Conservation (phyloP, 2,329 filamentous ascomycete species). For the Sclerotinia trifoliorum region DNA sequence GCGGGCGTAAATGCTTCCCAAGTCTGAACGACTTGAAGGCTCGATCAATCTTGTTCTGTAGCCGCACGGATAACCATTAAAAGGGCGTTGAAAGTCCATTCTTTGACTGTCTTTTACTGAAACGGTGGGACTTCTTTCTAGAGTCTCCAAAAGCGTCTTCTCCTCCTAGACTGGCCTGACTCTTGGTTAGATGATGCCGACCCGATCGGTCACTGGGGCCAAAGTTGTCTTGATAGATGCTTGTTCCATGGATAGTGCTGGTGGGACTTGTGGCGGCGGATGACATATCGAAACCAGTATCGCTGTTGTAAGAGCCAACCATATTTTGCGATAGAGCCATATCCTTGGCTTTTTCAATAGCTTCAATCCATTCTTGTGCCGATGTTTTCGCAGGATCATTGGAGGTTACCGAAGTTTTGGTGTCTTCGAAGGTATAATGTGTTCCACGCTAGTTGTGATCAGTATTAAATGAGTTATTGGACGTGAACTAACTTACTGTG, state of each 20-base stretch:
- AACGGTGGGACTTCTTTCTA: slow-evolving; percentile 60
- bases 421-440: slow-evolving; percentile 90
- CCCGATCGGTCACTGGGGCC: slow-evolving; percentile 53
- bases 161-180: slow-evolving; percentile 53
- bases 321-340: slow-evolving; percentile 73
- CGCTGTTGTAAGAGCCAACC: slow-evolving; percentile 62
- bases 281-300: slow-evolving; percentile 67
- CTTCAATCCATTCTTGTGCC: slow-evolving; percentile 90
- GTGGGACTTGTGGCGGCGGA: slow-evolving; percentile 71
- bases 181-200: slow-evolving; percentile 59
- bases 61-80: slow-evolving; percentile 6
- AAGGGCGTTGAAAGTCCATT: slow-evolving; percentile 81
- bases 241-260: slow-evolving; percentile 65
- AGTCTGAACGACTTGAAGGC: background rate
- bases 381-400: slow-evolving; percentile 64
- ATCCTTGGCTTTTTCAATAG: slow-evolving; percentile 81
- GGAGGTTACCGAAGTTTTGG: slow-evolving; percentile 64
- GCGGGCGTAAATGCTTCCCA: background rate
- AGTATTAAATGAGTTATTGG: slow-evolving; percentile 17
- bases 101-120: slow-evolving; percentile 91
- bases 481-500: slow-evolving; percentile 63
- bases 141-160: slow-evolving; percentile 40
- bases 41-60: background rate
- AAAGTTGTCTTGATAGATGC: slow-evolving; percentile 53
- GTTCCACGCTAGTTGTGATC: slow-evolving; percentile 62